Evolutionary conservation across 805 yeast species (phyloP), one percentile per base, ranked within the genome.

Genomic region (Metschnikowia lochheadii): DNA sequence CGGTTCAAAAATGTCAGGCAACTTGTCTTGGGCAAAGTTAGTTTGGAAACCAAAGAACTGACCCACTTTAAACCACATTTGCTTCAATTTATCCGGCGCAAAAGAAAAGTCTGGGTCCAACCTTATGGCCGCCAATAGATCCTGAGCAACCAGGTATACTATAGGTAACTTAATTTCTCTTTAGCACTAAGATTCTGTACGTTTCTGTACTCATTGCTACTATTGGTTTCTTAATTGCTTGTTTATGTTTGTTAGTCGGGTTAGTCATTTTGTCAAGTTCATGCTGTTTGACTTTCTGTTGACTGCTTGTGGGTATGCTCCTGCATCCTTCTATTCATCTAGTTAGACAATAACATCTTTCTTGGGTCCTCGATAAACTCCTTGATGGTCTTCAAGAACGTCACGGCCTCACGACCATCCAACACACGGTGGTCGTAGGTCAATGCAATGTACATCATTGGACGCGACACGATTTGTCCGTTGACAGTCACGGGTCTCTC

Each of bases 371-470:
- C 98, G 62, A 94, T 89, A 73, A 88, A 83, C 77, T 94, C 99
- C 81, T 94, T 94, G 58, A 94, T 85, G 34, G 96, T 89, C 79
- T 84, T 91, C 76, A 94, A 82, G 89, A 92, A 94, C 53, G 92
- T 88, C 56, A 94, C 99, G 51, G 97, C 98, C 78, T 94, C 99
- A 76, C 98, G 89, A 62, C 99, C 99, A 69, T 94, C 99, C 68
- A 94, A 79, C 68, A 94, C 84, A 79, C 99, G 87, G 79, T 94
- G 99, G 70, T 94, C 99, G 72, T 94, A 94, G 52, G 99, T 92
- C 72, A 94, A 85, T 49, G 99, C 99, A 65, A 94, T 76, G 82
- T 94, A 94, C 99, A 94, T 94, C 98, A 94, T 92, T 70, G 99
- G 99, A 80, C 98, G 87, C 41, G 92, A 81, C 60, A 88, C 99